phyloP scores from a whole-genome alignment of 2,329 filamentous ascomycete species.

The Pleomassaria siparia region DNA sequence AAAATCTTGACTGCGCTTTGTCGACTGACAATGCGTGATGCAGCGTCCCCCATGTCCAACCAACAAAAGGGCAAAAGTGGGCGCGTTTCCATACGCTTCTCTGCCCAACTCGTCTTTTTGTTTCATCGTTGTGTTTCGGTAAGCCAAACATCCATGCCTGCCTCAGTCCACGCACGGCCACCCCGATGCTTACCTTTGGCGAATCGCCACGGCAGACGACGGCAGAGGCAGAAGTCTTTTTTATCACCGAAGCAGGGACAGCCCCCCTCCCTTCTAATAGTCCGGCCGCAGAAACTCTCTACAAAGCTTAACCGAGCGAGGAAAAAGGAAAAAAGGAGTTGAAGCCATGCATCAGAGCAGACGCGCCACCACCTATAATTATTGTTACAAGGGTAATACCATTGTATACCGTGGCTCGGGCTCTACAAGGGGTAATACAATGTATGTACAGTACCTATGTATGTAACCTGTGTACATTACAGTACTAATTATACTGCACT shows the following conservation, averaged over 20 bases:
- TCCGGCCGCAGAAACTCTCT: not conserved
- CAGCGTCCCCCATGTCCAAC: not conserved
- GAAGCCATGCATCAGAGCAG: not conserved
- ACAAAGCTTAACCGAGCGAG: not conserved
- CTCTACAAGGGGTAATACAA: too few relatives aligned
- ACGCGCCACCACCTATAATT: not conserved
- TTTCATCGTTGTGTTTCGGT: conserved; percentile 2
- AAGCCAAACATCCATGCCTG: not conserved
- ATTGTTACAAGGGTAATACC: too few relatives aligned
- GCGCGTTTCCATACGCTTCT: not conserved
- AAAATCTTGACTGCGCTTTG: not conserved
- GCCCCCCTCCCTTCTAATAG: not conserved
- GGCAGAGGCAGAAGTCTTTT: too few relatives aligned
- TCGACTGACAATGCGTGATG: not conserved
- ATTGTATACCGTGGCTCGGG: too few relatives aligned
- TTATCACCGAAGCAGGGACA: not conserved
- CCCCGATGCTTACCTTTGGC: not conserved
- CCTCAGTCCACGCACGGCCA: not conserved
- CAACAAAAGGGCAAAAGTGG: not conserved
- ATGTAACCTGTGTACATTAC: too few relatives aligned
- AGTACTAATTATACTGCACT: too few relatives aligned
- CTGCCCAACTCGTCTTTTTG: too few relatives aligned
- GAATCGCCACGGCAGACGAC: not conserved
- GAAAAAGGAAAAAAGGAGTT: not conserved
- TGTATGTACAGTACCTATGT: too few relatives aligned